Conservation (phyloP, 2,329 filamentous ascomycete genomes). For the Dothidotthia symphoricarpi region DNA sequence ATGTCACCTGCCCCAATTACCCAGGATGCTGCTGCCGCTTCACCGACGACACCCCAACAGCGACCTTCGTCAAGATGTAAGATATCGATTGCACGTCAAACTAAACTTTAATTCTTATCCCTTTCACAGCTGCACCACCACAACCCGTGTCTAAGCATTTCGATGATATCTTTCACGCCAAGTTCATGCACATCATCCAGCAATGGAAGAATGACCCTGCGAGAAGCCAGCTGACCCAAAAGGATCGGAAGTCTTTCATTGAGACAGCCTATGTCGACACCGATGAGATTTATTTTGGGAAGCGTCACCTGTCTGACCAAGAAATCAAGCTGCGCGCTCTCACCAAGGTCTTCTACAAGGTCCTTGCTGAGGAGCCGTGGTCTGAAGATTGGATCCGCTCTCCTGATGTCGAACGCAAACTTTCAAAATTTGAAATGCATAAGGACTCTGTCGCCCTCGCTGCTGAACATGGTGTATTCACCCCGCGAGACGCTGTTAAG, state of each 20-base stretch:
- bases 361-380: slow-evolving; percentile 42
- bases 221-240: slow-evolving; percentile 28
- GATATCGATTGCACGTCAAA: slow-evolving; percentile 1
- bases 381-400: slow-evolving; percentile 40
- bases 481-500: slow-evolving; percentile 33
- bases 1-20: slow-evolving; percentile 39
- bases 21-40: slow-evolving; percentile 19
- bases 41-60: slow-evolving; percentile 21
- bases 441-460: slow-evolving; percentile 36
- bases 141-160: slow-evolving; percentile 24
- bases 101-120: slow-evolving; percentile 5
- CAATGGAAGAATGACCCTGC: slow-evolving; percentile 33
- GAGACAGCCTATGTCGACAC: slow-evolving; percentile 31
- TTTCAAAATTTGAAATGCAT: slow-evolving; percentile 41
- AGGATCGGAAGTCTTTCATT: slow-evolving; percentile 37
- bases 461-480: slow-evolving; percentile 25
- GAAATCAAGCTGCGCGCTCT: slow-evolving; percentile 39
- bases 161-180: slow-evolving; percentile 38
- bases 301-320: slow-evolving; percentile 27
- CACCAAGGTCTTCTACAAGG: slow-evolving; percentile 40
- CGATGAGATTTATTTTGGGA: slow-evolving; percentile 32
- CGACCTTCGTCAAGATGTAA: slow-evolving; percentile 15
- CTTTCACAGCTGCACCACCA: slow-evolving; percentile 10
- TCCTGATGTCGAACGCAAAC: slow-evolving; percentile 40
- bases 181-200: slow-evolving; percentile 37